A percentile compares a stretch with the other conserved stretches of the same genome.
Conservation (phyloP, 2,329 filamentous ascomycete genomes). For the Cladosporium velox region DNA sequence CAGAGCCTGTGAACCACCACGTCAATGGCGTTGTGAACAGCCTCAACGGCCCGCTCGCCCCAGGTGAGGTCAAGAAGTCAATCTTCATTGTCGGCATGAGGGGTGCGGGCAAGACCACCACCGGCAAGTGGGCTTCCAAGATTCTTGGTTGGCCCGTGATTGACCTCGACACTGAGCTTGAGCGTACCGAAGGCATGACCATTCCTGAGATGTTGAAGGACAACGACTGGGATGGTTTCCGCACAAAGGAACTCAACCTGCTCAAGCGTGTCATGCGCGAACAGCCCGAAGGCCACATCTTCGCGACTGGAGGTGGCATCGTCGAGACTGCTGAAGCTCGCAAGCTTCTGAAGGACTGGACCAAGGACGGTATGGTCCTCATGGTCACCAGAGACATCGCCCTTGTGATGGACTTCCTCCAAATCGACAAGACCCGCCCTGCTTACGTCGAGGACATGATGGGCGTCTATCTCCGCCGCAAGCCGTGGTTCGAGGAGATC, state of each 20-base stretch:
- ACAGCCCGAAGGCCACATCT: slow-evolving; percentile 73
- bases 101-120: slow-evolving; percentile 93
- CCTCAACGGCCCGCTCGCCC: slow-evolving; percentile 32
- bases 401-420: slow-evolving; percentile 84
- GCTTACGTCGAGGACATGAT: slow-evolving; percentile 93
- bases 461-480: slow-evolving; percentile 84
- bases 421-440: slow-evolving; percentile 84
- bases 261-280: slow-evolving; percentile 74
- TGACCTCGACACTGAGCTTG: slow-evolving; percentile 86
- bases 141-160: slow-evolving; percentile 75
- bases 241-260: slow-evolving; percentile 73
- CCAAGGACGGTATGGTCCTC: slow-evolving; percentile 80
- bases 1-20: slow-evolving; percentile 53
- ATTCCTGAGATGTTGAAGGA: slow-evolving; percentile 84
- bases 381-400: slow-evolving; percentile 85
- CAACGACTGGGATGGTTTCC: slow-evolving; percentile 85
- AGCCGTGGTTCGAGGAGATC: slow-evolving; percentile 87
- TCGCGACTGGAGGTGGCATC: slow-evolving; percentile 91
- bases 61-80: slow-evolving; percentile 57
- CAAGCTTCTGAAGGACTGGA: slow-evolving; percentile 71
- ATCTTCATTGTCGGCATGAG: slow-evolving; percentile 97
- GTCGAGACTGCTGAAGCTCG: slow-evolving; percentile 84
- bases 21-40: slow-evolving; percentile 38
- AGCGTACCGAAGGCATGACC: slow-evolving; percentile 68
- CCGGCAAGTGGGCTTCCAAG: slow-evolving; percentile 79